Evolutionary conservation across 768 basidiomycete species (phyloP), one percentile per base, ranked within the genome.

Genomic region (Dendrothele bispora): DNA sequence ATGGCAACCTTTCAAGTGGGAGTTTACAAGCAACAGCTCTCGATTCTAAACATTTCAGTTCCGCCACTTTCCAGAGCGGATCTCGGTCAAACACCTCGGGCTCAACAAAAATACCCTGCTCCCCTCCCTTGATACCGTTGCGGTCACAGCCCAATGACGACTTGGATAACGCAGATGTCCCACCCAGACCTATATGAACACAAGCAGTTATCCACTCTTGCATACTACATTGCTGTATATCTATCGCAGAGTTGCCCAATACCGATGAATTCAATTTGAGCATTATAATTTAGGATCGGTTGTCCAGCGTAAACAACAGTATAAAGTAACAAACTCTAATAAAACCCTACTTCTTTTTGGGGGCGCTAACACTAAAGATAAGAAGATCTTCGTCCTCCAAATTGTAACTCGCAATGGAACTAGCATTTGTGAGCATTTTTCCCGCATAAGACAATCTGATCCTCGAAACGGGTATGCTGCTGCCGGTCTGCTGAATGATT

Each of bases 351-450:
- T 81, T 88, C 72, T 88, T 93, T 74, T 82, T 89, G 51, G 72
- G 68, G 45, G 88, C 86, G 49, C 87, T 82, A 27, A 98, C 74
- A 46, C 80, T 87, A 57, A 97, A 74, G 14, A 85, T 78, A 17
- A 98, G 66, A 44, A 82, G 51, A 63, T 98, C 95, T 59, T 94
- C 94, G 54, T 95, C 91, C 66, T 95, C 93, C 55, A 98, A 62
- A 63, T 98, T 98, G 59, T 90, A 88, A 53, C 74, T 79, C 21
- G 91, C 94, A 56, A 98, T 82, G 52, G 91, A 86, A 50, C 80
- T 85, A 44, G 79, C 77, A 64, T 97, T 97, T 47, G 88, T 91
- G 55, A 98, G 77, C 79, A 91, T 88, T 70, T 91, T 93, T 34
- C 84, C 84, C 52, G 74, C 66, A 63, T 88, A 92, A 26, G 87